Evolutionary conservation across 1,139 yeast species (phyloP).

Genomic region (Protomyces inundatus): DNA sequence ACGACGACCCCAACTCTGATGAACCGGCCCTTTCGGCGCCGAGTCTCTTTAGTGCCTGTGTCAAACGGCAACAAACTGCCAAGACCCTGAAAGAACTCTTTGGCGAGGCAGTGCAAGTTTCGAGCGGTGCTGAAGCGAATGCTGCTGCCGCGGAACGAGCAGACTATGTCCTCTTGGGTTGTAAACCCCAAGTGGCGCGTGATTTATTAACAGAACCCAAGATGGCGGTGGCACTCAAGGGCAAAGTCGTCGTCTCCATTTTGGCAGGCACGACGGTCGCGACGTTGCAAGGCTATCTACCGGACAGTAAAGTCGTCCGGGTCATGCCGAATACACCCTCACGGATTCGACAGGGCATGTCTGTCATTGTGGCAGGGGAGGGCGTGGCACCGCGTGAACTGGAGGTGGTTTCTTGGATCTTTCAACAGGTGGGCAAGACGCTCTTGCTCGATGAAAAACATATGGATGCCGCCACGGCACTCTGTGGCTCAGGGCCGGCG

Average conservation of each 20-base stretch:
- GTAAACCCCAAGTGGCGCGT: slow-evolving; percentile 47
- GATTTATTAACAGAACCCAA: slow-evolving; percentile 44
- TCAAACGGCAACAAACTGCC: slow-evolving; percentile 52
- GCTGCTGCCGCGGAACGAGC: slow-evolving; percentile 46
- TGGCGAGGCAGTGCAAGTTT: slow-evolving; percentile 50
- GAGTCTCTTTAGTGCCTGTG: slow-evolving; percentile 67
- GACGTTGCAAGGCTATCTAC: slow-evolving; percentile 45
- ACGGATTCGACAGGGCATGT: slow-evolving; percentile 80
- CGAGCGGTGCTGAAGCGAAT: slow-evolving; percentile 34
- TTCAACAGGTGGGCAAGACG: slow-evolving; percentile 51
- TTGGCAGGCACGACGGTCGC: slow-evolving; percentile 89
- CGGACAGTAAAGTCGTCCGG: slow-evolving; percentile 53
- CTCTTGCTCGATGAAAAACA: slow-evolving; percentile 56
- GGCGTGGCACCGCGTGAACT: slow-evolving; percentile 45
- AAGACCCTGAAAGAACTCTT: slow-evolving; percentile 46
- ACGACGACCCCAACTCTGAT: slow-evolving; percentile 12
- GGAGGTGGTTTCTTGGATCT: slow-evolving; percentile 61
- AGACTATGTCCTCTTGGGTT: slow-evolving; percentile 67
- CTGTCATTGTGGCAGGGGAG: slow-evolving; percentile 62
- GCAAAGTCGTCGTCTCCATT: slow-evolving; percentile 69
- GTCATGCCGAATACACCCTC: slow-evolving; percentile 99
- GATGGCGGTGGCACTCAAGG: slow-evolving; percentile 43
- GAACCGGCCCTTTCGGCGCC: slow-evolving; percentile 54
- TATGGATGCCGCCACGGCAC: slow-evolving; percentile 94
- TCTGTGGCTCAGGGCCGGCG: slow-evolving; percentile 97